These are phyloP conservation scores for Rheum nobile DNA, from an alignment of 148 eudicot genomes.

Conservation along the genomic window DNA sequence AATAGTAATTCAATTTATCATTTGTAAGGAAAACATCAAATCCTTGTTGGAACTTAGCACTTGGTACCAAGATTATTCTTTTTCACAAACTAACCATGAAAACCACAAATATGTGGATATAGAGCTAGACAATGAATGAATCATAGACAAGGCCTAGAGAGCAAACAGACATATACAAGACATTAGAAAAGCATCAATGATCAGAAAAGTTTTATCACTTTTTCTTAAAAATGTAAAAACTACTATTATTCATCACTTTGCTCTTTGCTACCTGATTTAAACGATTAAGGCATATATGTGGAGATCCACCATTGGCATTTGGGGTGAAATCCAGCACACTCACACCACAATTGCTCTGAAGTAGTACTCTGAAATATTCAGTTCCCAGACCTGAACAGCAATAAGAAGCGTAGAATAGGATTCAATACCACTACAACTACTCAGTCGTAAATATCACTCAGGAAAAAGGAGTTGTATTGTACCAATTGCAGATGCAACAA, in stretches of 20 bases:
- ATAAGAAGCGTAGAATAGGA: not conserved
- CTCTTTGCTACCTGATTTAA: constrained; percentile 77
- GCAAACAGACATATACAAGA: not conserved
- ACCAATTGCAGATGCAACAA: constrained; percentile 91
- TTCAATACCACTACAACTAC: not conserved
- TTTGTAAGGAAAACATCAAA: not conserved
- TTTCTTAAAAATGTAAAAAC: not conserved
- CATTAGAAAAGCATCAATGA: not conserved
- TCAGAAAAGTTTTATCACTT: not conserved
- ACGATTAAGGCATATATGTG: constrained; percentile 70
- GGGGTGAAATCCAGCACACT: constrained; percentile 90
- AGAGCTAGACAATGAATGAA: not conserved
- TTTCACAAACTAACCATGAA: not conserved
- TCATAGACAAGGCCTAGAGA: not conserved
- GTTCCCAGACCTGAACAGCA: constrained; percentile 64
- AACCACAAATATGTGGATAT: not conserved
- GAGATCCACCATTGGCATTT: constrained; percentile 45
- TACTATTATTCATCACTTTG: not conserved
- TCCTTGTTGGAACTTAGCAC: not conserved
- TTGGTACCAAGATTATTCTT: not conserved
- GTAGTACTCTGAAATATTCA: constrained; percentile 82
- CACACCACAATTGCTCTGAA: constrained; percentile 97
- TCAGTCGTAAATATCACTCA: not conserved
- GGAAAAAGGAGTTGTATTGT: constrained; percentile 11
- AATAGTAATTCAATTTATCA: not conserved